Evolutionary conservation across 2,329 filamentous ascomycete genomes (phyloP), one percentile per base, ranked within the genome.

Genomic region (Colletotrichum eleusines): DNA sequence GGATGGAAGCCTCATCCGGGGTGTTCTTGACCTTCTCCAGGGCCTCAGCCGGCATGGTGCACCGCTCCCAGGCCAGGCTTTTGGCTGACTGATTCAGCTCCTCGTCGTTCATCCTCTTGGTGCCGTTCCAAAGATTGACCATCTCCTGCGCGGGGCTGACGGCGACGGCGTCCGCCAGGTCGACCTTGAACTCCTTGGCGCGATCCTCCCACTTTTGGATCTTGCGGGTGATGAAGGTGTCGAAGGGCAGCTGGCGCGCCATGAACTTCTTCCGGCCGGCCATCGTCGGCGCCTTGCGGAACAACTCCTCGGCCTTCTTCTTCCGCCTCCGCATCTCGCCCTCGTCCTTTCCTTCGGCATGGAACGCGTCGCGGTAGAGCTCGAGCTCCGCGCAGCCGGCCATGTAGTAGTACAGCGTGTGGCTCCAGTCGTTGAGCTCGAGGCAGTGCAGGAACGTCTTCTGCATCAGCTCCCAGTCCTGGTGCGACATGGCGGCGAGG

Each of bases 71-170:
- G 0, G 84, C 83, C 14, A 97, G 81, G n/a, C 87, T 86, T 0
- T 78, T 81, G 46, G 94, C 78, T 0, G 90, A 93, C 51, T 84
- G 82, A 58, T 91, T 84, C 18, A 97, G 83, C 71, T 95, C 88
- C 0, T 82, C 81, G 0, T 81, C 76, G 2, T 87, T 84, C 93
- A 97, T 97, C 65, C 94, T 90, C 80, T 93, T 95, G 75, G 89
- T 90, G 0, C 95, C 95, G 77, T 94, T 95, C 95, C 95, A 98
- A 76, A 98, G 90, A 79, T 95, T 97, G 16, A 92, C 91, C 92
- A 98, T 97, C 83, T 98, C 96, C 76, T 94, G 89, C 0, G 94
- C 84, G 0, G 96, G 96, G 71, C 91, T 92, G 3, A 93, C 86
- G 0, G 94, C 94, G 11, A 97, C 86, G 0, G 92, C 94, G 75